Percentiles rank a stretch among this genome's conserved stretches.
Conservation (phyloP, 176 grass and related monocot genomes). For the Thinopyrum elongatum region DNA sequence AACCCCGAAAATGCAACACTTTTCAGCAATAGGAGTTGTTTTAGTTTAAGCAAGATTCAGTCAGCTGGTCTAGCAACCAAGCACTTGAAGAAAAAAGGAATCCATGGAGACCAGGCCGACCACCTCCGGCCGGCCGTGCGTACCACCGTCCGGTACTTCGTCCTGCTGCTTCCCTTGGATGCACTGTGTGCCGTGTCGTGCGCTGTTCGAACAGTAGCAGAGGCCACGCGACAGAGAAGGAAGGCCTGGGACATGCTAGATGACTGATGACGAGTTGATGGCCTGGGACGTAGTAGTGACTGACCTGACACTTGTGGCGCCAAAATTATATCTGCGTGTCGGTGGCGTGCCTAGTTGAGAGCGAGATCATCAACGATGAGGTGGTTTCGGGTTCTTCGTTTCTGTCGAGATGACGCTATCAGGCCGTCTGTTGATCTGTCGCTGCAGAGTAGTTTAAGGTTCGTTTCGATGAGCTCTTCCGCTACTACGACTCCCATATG, state of each 20-base stretch:
- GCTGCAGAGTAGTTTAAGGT: neutral
- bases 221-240: neutral
- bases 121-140: neutral
- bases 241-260: neutral
- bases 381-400: neutral
- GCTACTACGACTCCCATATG: neutral
- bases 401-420: neutral
- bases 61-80: too few relatives aligned
- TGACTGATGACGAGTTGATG: neutral
- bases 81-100: too few relatives aligned
- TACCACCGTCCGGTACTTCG: neutral
- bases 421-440: constrained; percentile 17
- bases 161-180: neutral
- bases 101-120: too few relatives aligned
- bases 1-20: too few relatives aligned
- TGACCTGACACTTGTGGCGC: neutral
- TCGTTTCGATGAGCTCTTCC: neutral
- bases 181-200: neutral
- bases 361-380: neutral
- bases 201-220: neutral
- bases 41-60: too few relatives aligned
- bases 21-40: too few relatives aligned
- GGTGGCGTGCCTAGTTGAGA: neutral
- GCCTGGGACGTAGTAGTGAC: neutral
- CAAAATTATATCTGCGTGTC: neutral